Conservation (phyloP, 2,329 filamentous ascomycete genomes). For the Alternaria atra region DNA sequence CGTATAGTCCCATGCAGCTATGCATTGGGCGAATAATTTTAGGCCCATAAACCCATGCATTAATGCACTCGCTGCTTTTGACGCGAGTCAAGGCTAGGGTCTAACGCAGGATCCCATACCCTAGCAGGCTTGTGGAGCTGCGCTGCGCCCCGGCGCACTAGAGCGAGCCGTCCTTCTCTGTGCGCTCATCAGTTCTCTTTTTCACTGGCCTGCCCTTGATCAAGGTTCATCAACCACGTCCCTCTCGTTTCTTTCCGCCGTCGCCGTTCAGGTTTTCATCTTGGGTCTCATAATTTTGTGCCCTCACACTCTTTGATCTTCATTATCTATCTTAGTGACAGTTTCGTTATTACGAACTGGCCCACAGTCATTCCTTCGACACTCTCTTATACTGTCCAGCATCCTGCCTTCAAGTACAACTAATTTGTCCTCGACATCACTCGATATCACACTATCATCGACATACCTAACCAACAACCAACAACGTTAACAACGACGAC, state of each 20-base stretch:
- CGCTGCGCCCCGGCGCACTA: conserved; percentile 52
- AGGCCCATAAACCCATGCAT: conserved; percentile 50
- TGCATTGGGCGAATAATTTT: conserved; percentile 43
- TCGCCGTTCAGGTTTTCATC: conserved; percentile 47
- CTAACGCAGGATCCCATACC: conserved; percentile 22
- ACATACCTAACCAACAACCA: conserved; percentile 15
- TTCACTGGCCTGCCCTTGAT: conserved; percentile 51
- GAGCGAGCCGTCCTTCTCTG: conserved; percentile 49
- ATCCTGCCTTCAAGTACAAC: conserved; percentile 30
- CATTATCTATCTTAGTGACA: conserved; percentile 48
- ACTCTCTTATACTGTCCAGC: conserved; percentile 31
- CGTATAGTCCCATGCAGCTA: conserved; percentile 42
- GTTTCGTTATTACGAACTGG: conserved; percentile 51
- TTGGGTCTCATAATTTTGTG: conserved; percentile 41
- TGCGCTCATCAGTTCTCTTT: conserved; percentile 55
- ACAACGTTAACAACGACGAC: conserved; percentile 28
- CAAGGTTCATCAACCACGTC: conserved; percentile 55
- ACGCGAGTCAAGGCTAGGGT: conserved; percentile 34
- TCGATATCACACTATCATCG: conserved; percentile 16
- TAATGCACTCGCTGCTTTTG: conserved; percentile 44
- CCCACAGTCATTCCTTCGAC: conserved; percentile 54
- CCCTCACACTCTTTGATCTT: conserved; percentile 23
- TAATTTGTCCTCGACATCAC: conserved; percentile 37
- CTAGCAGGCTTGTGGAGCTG: conserved; percentile 49
- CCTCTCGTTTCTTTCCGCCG: conserved; percentile 48